These are phyloP conservation scores for Hemisphaericaspora lyxosophila DNA, from an alignment of 1,139 yeast genomes.

Conservation along the genomic window DNA sequence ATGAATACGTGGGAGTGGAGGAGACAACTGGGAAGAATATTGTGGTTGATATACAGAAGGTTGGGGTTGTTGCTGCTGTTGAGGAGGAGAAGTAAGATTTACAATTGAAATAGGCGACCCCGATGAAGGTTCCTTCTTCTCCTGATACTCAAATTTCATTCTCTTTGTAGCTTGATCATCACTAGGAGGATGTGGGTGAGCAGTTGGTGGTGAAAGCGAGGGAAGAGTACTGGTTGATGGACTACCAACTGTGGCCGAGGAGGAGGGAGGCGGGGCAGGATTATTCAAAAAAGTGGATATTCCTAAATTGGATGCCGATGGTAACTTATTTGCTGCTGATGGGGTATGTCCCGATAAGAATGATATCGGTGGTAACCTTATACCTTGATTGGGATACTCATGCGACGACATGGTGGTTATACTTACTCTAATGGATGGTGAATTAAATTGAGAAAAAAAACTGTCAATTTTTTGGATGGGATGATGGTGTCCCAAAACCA, in stretches of 20 bases:
- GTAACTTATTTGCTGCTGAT: background rate
- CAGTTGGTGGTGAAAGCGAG: slow-evolving; percentile 4
- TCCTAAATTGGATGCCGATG: slow-evolving; percentile 7
- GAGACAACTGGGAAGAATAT: slow-evolving; percentile 3
- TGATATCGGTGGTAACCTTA: slow-evolving; percentile 11
- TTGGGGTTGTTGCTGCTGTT: slow-evolving; percentile 5
- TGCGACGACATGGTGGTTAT: slow-evolving; percentile 8
- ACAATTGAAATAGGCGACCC: background rate
- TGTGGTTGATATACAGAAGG: slow-evolving; percentile 1
- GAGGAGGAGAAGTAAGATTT: slow-evolving; percentile 5
- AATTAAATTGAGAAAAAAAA: too few relatives aligned
- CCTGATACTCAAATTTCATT: slow-evolving; percentile 1
- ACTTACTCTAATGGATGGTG: too few relatives aligned
- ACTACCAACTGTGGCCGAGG: too few relatives aligned
- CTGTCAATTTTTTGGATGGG: too few relatives aligned
- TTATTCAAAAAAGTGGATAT: slow-evolving; percentile 8
- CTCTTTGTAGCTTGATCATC: slow-evolving; percentile 7
- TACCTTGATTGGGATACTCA: slow-evolving; percentile 7
- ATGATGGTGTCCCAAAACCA: too few relatives aligned
- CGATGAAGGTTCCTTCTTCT: background rate
- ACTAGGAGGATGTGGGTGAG: background rate
- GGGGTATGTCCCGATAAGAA: slow-evolving; percentile 5
- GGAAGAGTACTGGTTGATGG: slow-evolving; percentile 8
- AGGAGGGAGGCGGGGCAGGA: too few relatives aligned
- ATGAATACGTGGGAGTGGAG: slow-evolving; percentile 4